Conservation (phyloP, 495 filamentous ascomycete species). For the Oleoguttula mirabilis region DNA sequence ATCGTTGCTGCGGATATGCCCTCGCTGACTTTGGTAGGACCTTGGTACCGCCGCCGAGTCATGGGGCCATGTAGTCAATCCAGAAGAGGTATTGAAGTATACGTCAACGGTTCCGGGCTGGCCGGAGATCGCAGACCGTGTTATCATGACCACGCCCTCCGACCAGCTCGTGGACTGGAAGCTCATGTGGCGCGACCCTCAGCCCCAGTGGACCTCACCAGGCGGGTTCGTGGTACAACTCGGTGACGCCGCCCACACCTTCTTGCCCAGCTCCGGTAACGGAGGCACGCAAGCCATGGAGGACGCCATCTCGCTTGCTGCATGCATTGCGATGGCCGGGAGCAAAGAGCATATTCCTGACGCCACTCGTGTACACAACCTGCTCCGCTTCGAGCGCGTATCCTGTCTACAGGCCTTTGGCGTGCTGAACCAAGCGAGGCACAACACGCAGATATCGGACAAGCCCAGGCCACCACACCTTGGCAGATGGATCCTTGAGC, state of each 20-base stretch:
- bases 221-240: constrained; percentile 24
- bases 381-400: constrained; percentile 11
- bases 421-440: constrained; percentile 38
- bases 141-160: constrained; percentile 23
- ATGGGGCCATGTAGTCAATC: constrained; percentile 41
- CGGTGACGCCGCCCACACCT: constrained; percentile 27
- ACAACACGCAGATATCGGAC: constrained; percentile 36
- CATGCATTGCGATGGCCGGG: constrained; percentile 23
- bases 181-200: constrained; percentile 27
- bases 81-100: constrained; percentile 40
- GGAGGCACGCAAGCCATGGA: constrained; percentile 29
- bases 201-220: constrained; percentile 25
- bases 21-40: constrained; percentile 3
- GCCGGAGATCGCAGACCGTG: constrained; percentile 22
- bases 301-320: constrained; percentile 25
- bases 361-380: constrained; percentile 10
- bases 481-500: constrained; percentile 47
- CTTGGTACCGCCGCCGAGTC: constrained; percentile 23
- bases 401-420: constrained; percentile 14
- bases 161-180: constrained; percentile 27
- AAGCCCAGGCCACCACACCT: constrained; percentile 36
- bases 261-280: constrained; percentile 24
- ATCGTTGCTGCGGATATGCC: no score
- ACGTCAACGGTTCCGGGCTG: constrained; percentile 36
- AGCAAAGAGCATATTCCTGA: constrained; percentile 4